Percentiles rank a stretch among this genome's conserved stretches.
Evolutionary conservation across 2,329 filamentous ascomycete genomes (phyloP).

Genomic region (Penicillium concentricum): DNA sequence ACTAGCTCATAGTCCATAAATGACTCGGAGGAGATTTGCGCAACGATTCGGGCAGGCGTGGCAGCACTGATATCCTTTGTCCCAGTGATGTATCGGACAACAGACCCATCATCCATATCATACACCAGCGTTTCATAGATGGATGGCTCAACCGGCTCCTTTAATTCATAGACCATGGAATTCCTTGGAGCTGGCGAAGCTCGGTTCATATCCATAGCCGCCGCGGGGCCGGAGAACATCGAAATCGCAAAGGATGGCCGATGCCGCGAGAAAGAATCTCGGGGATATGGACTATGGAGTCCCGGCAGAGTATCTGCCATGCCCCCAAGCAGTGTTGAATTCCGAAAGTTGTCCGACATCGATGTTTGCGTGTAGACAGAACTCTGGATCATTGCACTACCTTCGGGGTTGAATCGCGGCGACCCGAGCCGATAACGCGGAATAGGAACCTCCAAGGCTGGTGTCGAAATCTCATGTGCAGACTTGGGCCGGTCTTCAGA

Average conservation of each 20-base stretch:
- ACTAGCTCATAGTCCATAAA: conserved; percentile 97
- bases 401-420: conserved; percentile 73
- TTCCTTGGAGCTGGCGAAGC: conserved; percentile 37
- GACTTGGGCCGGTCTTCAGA: conserved; percentile 65
- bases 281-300: conserved; percentile 25
- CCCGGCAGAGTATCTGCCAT: conserved; percentile 26
- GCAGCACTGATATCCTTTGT: conserved; percentile 80
- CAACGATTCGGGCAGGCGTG: conserved; percentile 84
- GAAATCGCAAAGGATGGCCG: conserved; percentile 39
- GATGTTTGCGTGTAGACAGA: conserved; percentile 73
- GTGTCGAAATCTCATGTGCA: conserved; percentile 54
- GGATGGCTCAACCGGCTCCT: conserved; percentile 60
- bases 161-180: conserved; percentile 49
- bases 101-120: conserved; percentile 75
- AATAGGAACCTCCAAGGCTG: conserved; percentile 70
- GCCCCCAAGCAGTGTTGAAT: conserved; percentile 56
- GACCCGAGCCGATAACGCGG: conserved; percentile 82
- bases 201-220: conserved; percentile 30
- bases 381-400: conserved; percentile 73
- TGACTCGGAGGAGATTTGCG: conserved; percentile 92
- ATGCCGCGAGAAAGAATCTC: conserved; percentile 25
- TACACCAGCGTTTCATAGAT: conserved; percentile 82
- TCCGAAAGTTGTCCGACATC: conserved; percentile 65
- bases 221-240: conserved; percentile 36
- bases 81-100: conserved; percentile 75